Conservation (phyloP, 1,139 yeast genomes). For the Kluyveromyces marxianus region DNA sequence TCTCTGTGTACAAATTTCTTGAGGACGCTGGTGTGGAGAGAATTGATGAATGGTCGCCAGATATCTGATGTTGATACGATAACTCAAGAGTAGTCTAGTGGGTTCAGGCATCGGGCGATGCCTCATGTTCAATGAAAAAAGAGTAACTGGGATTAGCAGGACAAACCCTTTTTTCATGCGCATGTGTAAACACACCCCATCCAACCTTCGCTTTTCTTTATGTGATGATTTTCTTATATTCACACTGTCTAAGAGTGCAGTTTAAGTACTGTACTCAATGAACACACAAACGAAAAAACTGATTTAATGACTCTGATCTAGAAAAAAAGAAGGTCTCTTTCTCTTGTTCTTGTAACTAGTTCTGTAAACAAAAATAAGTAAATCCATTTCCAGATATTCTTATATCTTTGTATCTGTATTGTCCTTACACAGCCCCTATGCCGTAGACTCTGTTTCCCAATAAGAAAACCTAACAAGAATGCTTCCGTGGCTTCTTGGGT, state of each 20-base stretch:
- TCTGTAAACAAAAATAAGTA: not conserved
- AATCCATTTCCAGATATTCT: not conserved
- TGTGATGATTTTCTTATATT: conserved; percentile 30
- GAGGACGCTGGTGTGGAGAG: conserved; percentile 27
- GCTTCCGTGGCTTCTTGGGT: no score
- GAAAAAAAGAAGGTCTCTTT: not conserved
- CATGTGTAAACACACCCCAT: not conserved
- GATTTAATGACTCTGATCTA: conserved; percentile 34
- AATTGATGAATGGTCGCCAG: conserved; percentile 35
- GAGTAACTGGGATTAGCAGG: conserved; percentile 4
- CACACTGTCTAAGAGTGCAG: conserved; percentile 33
- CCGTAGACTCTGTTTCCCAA: no score
- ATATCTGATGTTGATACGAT: conserved; percentile 27
- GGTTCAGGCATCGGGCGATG: conserved; percentile 7
- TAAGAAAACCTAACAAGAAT: no score
- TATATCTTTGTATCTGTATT: not conserved
- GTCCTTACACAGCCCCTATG: not conserved
- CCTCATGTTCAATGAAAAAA: conserved; percentile 2
- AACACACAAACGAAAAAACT: conserved; percentile 30
- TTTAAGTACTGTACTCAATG: conserved; percentile 26
- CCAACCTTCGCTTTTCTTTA: conserved; percentile 1
- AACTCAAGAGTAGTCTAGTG: not conserved
- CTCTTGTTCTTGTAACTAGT: not conserved
- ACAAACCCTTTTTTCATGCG: not conserved
- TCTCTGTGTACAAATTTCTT: conserved; percentile 32